Base-by-base conservation (phyloP, 176 grass and related monocot genomes). In the Oryza coarctata region DNA sequence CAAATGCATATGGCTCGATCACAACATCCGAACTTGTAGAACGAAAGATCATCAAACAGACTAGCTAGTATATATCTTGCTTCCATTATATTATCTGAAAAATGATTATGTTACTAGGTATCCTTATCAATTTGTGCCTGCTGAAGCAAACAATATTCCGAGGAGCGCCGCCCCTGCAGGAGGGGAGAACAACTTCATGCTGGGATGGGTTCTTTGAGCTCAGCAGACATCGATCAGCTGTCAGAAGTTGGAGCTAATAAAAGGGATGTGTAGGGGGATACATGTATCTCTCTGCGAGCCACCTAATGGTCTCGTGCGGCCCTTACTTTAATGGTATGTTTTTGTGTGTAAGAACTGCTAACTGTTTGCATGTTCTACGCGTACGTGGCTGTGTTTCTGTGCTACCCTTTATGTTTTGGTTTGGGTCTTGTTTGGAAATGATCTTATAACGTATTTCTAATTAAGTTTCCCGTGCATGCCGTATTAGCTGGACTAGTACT, bases 171-270 rank as follows among this genome's bases (percentile, higher is more conserved):
- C 55, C 22, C 55, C 55, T 23, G n/a, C 58, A 14, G 88, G 84
- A 76, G 88, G 70, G 38, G 95, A 97, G 78, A 93, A 88, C 73
- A 92, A 85, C 74, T 97, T 92, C 86, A 97, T 97, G 95, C 84
- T 91, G 18, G 90, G 90, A 35, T 97, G 95, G 95, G 90, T 91
- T 75, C 92, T 94, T 39, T 94, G 78, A 97, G 23, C 47, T 70
- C 29, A 39, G 40, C 65, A 12, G 7, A 20, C 63, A 58, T 69
- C 63, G 49, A 9, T 83, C 66, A 65, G 70, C 74, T n/a, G 20
- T 55, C 61, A n/a, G 32, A 44, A 26, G n/a, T 10, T 20, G 66
- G 29, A 86, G 10, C 71, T 10, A 86, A 86, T 82, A 86, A 89
- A 89, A 62, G 47, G 72, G n/a, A 38, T 66, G 62, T 73, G 62